These are phyloP conservation scores for Alternaria burnsii DNA, from an alignment of 2,329 filamentous ascomycete genomes.

Conservation along the genomic window DNA sequence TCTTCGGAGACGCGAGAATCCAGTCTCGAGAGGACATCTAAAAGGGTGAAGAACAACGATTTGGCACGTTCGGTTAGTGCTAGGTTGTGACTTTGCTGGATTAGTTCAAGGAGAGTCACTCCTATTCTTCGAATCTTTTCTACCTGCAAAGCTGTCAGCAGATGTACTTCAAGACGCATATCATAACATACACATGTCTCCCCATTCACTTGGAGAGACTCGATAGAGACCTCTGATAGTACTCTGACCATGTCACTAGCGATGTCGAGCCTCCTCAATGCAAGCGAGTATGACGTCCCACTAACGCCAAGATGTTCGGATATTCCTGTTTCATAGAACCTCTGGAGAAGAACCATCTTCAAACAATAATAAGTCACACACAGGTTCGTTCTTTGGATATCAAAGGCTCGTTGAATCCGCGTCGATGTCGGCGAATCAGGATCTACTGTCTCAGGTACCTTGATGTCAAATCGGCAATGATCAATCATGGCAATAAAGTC, in stretches of 20 bases:
- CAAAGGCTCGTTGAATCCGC: not conserved
- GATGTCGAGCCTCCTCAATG: not conserved
- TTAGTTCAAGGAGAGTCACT: not conserved
- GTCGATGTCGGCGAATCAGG: not conserved
- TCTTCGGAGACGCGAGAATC: not conserved
- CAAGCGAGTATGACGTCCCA: not conserved
- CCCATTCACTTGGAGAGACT: not conserved
- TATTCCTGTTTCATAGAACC: not conserved
- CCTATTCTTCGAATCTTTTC: not conserved
- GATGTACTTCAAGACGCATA: not conserved
- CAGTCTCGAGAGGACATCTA: not conserved
- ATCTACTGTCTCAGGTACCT: not conserved
- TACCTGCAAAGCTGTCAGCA: not conserved
- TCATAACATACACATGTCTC: not conserved
- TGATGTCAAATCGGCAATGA: not conserved
- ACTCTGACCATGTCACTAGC: conserved; percentile 1
- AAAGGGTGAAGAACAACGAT: not conserved
- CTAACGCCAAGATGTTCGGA: not conserved
- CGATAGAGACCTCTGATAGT: not conserved
- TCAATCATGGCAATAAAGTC: conserved; percentile 1
- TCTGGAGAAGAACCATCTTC: not conserved
- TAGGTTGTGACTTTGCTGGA: not conserved
- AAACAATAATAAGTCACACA: not conserved
- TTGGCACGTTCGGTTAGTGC: not conserved
- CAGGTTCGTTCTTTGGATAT: not conserved